Conservation (phyloP, 768 basidiomycete species). For the Inosperma sp. region DNA sequence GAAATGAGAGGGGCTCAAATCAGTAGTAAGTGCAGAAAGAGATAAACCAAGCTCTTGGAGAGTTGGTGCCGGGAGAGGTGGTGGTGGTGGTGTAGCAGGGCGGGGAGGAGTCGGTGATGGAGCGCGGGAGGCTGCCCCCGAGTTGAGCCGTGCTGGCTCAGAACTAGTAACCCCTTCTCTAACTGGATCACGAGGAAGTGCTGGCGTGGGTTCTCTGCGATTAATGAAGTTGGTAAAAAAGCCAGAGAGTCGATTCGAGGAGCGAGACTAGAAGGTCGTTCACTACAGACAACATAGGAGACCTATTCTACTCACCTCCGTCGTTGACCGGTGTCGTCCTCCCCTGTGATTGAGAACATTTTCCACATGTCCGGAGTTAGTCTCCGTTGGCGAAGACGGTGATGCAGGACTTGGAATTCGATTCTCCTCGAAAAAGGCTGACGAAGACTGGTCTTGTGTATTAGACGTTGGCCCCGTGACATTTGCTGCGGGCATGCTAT, state of each 20-base stretch:
- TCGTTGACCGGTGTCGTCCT: slow-evolving; percentile 46
- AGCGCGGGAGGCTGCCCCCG: slow-evolving; percentile 43
- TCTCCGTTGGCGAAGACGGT: slow-evolving; percentile 28
- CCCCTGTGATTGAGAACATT: slow-evolving; percentile 35
- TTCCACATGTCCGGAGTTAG: slow-evolving; percentile 27
- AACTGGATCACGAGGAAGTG: slow-evolving; percentile 27
- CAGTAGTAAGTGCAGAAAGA: slow-evolving; percentile 59
- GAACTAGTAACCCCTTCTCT: slow-evolving; percentile 26
- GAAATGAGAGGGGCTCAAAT: slow-evolving; percentile 73
- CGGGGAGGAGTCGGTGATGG: slow-evolving; percentile 52
- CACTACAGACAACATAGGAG: slow-evolving; percentile 8
- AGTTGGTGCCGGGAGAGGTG: slow-evolving; percentile 63
- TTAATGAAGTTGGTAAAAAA: slow-evolving; percentile 78
- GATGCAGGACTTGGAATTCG: slow-evolving; percentile 21
- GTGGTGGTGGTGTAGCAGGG: slow-evolving; percentile 71
- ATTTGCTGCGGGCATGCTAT: slow-evolving; percentile 54
- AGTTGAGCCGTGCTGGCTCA: slow-evolving; percentile 23
- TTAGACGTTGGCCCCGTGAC: slow-evolving; percentile 37
- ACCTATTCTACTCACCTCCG: slow-evolving; percentile 48
- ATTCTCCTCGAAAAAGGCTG: slow-evolving; percentile 20
- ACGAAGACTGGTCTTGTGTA: slow-evolving; percentile 28
- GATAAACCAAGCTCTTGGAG: slow-evolving; percentile 73
- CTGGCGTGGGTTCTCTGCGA: slow-evolving; percentile 49
- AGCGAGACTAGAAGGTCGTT: slow-evolving; percentile 40
- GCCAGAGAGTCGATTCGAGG: slow-evolving; percentile 76